Conservation (phyloP, 2,329 filamentous ascomycete genomes). For the Graphiopsis chlorocephala region DNA sequence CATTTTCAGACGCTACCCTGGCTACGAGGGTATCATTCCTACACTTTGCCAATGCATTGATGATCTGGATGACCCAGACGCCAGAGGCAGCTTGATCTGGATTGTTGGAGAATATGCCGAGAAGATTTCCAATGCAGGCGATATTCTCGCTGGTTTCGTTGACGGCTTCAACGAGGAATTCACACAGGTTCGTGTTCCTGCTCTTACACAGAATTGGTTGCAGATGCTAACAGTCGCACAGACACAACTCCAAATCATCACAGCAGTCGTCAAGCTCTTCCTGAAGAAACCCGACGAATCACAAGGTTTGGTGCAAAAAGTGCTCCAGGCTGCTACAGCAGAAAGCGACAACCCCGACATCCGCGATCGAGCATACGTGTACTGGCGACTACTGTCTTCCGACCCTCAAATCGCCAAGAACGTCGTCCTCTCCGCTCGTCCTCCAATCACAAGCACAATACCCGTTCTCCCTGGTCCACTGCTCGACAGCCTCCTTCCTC, state of each 20-base stretch:
- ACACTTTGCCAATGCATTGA: constrained; percentile 96
- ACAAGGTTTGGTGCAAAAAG: constrained; percentile 88
- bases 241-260: constrained; percentile 97
- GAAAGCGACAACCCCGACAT: constrained; percentile 98
- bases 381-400: constrained; percentile 93
- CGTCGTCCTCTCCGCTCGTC: constrained; percentile 90
- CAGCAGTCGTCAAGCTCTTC: constrained; percentile 95
- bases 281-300: constrained; percentile 92
- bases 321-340: constrained; percentile 85
- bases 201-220: background rate
- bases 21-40: constrained; percentile 96
- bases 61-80: constrained; percentile 90
- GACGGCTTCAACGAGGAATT: constrained; percentile 96
- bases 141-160: constrained; percentile 87
- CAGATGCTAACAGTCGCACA: constrained; percentile 38
- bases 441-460: constrained; percentile 91
- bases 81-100: constrained; percentile 90
- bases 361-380: constrained; percentile 93
- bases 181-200: constrained; percentile 64
- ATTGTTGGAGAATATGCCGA: constrained; percentile 98
- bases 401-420: constrained; percentile 88
- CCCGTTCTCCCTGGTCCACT: constrained; percentile 78
- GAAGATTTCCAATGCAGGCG: constrained; percentile 98
- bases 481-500: constrained; percentile 83
- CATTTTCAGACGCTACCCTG: constrained; percentile 94